Base-by-base conservation (phyloP, 768 basidiomycete species). In the Antrodiella citrinella region DNA sequence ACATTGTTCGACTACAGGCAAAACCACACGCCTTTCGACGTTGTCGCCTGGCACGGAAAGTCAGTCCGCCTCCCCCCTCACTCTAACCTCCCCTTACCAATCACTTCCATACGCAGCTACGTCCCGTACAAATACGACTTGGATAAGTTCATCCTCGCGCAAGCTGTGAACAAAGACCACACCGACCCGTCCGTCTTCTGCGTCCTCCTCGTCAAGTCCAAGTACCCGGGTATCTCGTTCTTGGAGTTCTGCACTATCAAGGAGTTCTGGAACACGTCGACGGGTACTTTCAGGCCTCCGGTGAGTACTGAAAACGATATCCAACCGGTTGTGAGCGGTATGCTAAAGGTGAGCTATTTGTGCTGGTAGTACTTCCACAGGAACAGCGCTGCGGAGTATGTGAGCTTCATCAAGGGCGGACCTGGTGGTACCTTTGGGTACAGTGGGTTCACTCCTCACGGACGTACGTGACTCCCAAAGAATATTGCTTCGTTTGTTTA, bases 31-130 rank as follows among this genome's bases (percentile, higher is more conserved):
- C 81, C 81, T 0, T 83, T 82, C 57, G 81, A 83, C 57, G 80
- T 82, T 41, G 80, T 82, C 24, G 80, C 79, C 1, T 81, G 79
- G 79, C 74, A 78, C 44, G 78, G 78, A 64, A 81, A 77, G 77
- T 79, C 58, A 47, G 74, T 63, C 10, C 20, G 9, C 42, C 7
- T 9, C 7, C 15, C 30, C 15, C 30, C 7, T 35, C 41, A 43
- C n/a, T 19, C 18, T 18, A 18, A 43, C 41, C 15, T 43, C 41
- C 30, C 30, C 10, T 10, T 7, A 38, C 21, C 9, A 15, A 44
- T n/a, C n/a, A 7, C 3, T 41, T 24, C 4, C 3, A n/a, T 44
- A 11, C 22, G 22, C 44, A 78, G 77, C 61, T 80, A 81, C 57
- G 74, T 79, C 10, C 78, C 79, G 0, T 80, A 74, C 67, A 81